Evolutionary conservation across 192 early-diverging fungal genomes (phyloP), one percentile per base, ranked within the genome.

Genomic region (Mortierella hygrophila): DNA sequence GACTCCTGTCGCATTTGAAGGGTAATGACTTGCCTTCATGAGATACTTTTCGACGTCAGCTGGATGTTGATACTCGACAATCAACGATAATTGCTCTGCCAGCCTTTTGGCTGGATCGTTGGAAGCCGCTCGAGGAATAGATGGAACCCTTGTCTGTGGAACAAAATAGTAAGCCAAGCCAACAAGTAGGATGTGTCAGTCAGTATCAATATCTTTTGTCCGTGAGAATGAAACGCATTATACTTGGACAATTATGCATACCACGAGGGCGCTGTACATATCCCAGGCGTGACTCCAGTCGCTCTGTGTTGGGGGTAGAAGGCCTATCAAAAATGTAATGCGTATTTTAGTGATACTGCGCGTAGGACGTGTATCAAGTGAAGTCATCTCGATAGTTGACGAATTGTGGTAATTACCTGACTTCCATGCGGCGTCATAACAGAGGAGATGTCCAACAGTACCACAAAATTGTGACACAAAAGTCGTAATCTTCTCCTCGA

Each of bases 351-450:
- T 11, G 11, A 65, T 32, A 32, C 11, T 65, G 26, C 2, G 1
- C 23, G 29, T 3, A 65, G 16, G n/a, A 26, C n/a, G 6, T 65
- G 10, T 65, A 5, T 2, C 23, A 11, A 4, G n/a, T 11, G 2
- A 32, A 65, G 26, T 1, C 10, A 65, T 32, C 26, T 32, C 23
- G 3, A 65, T 7, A 7, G 10, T 26, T n/a, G 9, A 35, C 1
- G 42, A 8, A 46, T 65, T 42, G 37, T 70, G 35, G 29, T 54
- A 70, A 1, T 68, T 76, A 86, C 84, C 84, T 78, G 76, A 46
- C 29, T 73, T 75, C 84, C 84, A 86, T 13, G 84, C 84, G 4
- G 84, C 78, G 26, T 86, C 73, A 38, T 86, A 86, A 46, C 84
- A 86, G 2, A 86, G 65, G 0, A 78, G 75, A 74, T 86, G 84